phyloP scores from a whole-genome alignment of 2,329 filamentous ascomycete species.

The Verticillium nonalfalfae region DNA sequence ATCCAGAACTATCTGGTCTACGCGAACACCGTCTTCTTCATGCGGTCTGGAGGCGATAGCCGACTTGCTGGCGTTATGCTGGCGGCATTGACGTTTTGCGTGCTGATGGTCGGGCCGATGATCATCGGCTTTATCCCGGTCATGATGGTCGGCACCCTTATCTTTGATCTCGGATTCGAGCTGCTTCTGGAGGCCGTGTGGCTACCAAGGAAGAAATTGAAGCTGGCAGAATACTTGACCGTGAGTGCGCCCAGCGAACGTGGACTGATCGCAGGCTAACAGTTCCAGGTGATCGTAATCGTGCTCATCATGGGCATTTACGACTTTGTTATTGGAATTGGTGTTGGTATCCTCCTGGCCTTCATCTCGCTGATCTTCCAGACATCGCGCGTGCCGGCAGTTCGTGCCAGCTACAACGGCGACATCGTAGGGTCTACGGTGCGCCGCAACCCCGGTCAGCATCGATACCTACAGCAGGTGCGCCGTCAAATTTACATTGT shows the following conservation, averaged over 20 bases:
- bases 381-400: conserved; percentile 81
- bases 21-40: conserved; percentile 95
- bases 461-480: conserved; percentile 77
- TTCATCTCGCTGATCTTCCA: conserved; percentile 90
- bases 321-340: conserved; percentile 93
- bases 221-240: conserved; percentile 81
- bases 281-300: conserved; percentile 64
- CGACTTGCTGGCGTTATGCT: conserved; percentile 82
- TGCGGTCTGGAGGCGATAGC: conserved; percentile 82
- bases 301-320: conserved; percentile 94
- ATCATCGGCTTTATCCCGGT: conserved; percentile 93
- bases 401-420: conserved; percentile 85
- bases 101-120: conserved; percentile 79
- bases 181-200: conserved; percentile 83
- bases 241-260: conserved; percentile 34
- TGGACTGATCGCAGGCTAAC: conserved; percentile 14
- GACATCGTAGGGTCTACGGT: conserved; percentile 89
- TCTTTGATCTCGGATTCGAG: conserved; percentile 92
- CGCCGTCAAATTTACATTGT: conserved; percentile 85
- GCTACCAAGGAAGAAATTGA: conserved; percentile 81
- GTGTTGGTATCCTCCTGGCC: conserved; percentile 84
- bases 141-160: conserved; percentile 92
- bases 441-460: conserved; percentile 81
- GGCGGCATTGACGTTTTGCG: conserved; percentile 69
- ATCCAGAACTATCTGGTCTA: conserved; percentile 98